A percentile compares a stretch with the other conserved stretches of the same genome.
These are phyloP conservation scores for Aphanomyces astaci DNA, from an alignment of 352 stramenopile genomes.

Conservation along the genomic window DNA sequence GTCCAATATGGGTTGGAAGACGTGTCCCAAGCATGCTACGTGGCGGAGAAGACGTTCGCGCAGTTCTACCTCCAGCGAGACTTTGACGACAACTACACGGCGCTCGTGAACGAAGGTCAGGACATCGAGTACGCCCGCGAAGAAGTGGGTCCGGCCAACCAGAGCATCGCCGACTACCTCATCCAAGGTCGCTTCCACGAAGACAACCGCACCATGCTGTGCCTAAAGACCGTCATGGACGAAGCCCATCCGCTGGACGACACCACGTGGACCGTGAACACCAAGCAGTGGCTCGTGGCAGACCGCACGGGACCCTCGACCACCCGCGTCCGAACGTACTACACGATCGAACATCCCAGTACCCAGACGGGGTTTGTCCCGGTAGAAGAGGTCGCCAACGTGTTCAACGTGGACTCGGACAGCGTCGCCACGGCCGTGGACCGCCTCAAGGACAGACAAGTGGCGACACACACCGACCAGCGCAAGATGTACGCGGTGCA, in stretches of 20 bases:
- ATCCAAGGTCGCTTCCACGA: not conserved
- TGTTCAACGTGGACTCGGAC: not conserved
- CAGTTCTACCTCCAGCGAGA: not conserved
- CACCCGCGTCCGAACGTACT: slow-evolving; percentile 8
- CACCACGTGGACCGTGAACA: not conserved
- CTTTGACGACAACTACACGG: not conserved
- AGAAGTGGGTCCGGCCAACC: not conserved
- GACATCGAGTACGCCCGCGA: slow-evolving; percentile 12
- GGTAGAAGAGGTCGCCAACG: not conserved
- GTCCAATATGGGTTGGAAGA: not conserved
- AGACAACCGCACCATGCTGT: not conserved
- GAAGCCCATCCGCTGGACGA: not conserved
- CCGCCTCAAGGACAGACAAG: slow-evolving; percentile 2
- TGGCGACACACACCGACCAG: slow-evolving; percentile 2
- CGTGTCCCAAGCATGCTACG: not conserved
- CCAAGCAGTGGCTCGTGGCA: slow-evolving; percentile 10
- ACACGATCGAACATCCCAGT: slow-evolving; percentile 3
- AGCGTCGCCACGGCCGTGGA: not conserved
- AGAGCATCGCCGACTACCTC: not conserved
- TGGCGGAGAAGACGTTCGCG: not conserved
- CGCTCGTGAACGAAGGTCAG: not conserved
- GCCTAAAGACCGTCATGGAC: not conserved
- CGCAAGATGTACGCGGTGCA: slow-evolving; percentile 7
- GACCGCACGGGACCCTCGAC: not conserved
- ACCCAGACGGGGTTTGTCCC: not conserved